Conservation (phyloP, 805 yeast genomes). For the Ogataea corticis region DNA sequence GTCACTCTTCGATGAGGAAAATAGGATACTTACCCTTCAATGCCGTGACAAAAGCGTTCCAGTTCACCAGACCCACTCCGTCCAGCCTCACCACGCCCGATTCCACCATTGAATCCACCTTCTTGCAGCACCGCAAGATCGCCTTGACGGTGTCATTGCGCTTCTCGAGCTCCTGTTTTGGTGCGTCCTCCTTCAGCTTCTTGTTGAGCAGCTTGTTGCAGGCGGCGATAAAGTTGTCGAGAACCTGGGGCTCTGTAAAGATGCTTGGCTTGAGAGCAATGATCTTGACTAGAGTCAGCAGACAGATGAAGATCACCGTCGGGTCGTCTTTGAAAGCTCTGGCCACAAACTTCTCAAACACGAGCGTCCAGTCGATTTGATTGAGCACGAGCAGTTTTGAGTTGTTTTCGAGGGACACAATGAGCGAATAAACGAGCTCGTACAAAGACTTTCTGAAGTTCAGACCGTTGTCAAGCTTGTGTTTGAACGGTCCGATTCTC, state of each 20-base stretch:
- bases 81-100: constrained; percentile 21
- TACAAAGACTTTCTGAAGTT: constrained; percentile 71
- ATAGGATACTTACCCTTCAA: constrained; percentile 23
- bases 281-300: constrained; percentile 44
- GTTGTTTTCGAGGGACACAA: constrained; percentile 34
- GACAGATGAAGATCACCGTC: constrained; percentile 54
- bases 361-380: constrained; percentile 26
- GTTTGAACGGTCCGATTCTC: constrained; percentile 87
- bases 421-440: constrained; percentile 63
- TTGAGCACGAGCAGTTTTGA: constrained; percentile 19
- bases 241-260: constrained; percentile 22
- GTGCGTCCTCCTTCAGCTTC: constrained; percentile 58
- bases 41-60: constrained; percentile 24
- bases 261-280: constrained; percentile 33
- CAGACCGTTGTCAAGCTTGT: constrained; percentile 74
- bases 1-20: constrained; percentile 24
- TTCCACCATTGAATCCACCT: constrained; percentile 23
- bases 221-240: constrained; percentile 34
- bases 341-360: constrained; percentile 43
- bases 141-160: constrained; percentile 44
- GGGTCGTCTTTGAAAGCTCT: constrained; percentile 62
- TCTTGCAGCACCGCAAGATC: constrained; percentile 32
- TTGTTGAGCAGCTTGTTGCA: constrained; percentile 44
- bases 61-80: constrained; percentile 20
- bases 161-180: constrained; percentile 66